Evolutionary conservation across 371 early-diverging fungal genomes (phyloP).

Genomic region (Chytridium lagenaria): DNA sequence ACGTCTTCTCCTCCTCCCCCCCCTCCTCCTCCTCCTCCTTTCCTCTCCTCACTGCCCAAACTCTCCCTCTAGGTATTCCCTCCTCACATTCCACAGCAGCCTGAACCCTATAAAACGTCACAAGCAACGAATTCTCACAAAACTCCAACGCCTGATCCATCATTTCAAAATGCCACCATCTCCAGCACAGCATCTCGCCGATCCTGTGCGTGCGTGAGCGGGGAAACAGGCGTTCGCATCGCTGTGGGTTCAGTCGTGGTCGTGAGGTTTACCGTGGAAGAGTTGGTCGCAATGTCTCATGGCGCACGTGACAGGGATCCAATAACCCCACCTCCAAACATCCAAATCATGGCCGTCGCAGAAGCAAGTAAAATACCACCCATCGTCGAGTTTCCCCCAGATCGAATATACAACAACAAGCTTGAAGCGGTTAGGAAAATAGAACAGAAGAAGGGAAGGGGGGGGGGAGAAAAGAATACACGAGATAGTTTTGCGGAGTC

Average conservation of each 20-base stretch:
- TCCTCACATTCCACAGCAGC: slow-evolving; percentile 16
- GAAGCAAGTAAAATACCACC: slow-evolving; percentile 83
- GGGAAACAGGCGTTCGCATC: not conserved
- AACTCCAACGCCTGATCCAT: slow-evolving; percentile 91
- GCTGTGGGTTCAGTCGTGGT: not conserved
- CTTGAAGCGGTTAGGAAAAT: slow-evolving; percentile 60
- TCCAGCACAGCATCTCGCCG: not conserved
- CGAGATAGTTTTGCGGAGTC: slow-evolving; percentile 73
- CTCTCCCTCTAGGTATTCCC: too few relatives aligned
- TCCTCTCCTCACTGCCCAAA: not conserved
- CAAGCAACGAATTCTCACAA: slow-evolving; percentile 89
- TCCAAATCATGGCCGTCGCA: slow-evolving; percentile 79
- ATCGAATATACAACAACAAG: slow-evolving; percentile 87
- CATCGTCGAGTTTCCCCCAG: slow-evolving; percentile 88
- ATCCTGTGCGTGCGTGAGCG: not conserved
- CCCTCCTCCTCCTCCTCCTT: not conserved
- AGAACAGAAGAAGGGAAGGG: not conserved
- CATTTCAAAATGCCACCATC: slow-evolving; percentile 66
- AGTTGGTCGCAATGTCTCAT: not conserved
- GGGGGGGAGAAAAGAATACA: slow-evolving; percentile 48
- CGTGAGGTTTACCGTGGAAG: not conserved
- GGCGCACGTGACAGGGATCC: slow-evolving; percentile 95
- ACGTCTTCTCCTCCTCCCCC: not conserved
- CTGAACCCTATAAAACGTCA: slow-evolving; percentile 63
- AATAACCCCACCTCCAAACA: slow-evolving; percentile 84